Evolutionary conservation across 768 basidiomycete genomes (phyloP), one percentile per base, ranked within the genome.

Genomic region (Naganishia vishniacii): DNA sequence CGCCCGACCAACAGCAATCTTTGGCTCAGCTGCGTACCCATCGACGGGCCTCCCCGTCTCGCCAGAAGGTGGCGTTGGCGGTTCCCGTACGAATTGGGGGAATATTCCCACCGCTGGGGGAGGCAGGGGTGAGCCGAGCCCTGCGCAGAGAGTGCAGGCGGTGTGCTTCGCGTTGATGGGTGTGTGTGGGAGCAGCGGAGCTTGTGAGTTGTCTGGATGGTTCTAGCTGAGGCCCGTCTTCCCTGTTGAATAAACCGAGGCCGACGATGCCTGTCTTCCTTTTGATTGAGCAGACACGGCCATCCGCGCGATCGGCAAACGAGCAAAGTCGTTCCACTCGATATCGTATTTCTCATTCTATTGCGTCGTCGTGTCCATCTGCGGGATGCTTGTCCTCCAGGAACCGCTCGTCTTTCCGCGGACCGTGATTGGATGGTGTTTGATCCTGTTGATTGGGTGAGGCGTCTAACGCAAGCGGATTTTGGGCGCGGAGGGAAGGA

Each of bases 271-370:
- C n/a, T n/a, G n/a, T n/a, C n/a, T n/a, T n/a, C n/a, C n/a, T n/a
- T n/a, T n/a, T n/a, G n/a, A n/a, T n/a, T n/a, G n/a, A n/a, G n/a
- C 58, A 84, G 83, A 82, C 65, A 80, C 81, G 0, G 74, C 79
- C 3, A 81, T 86, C 28, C 83, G 88, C 11, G 83, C 83, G 0
- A 88, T 91, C 40, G 89, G 90, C 0, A 85, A 82, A 64, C 81
- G 86, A 4, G 89, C 89, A 0, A 86, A 88, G 68, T 80, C 89
- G 0, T 74, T 90, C 62, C 90, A 93, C 72, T 80, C 83, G 1
- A 80, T 91, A 69, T 77, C 81, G 0, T 88, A 83, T 60, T 90
- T 86, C 73, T 84, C 86, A 0, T 73, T 81, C 8, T 80, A 83
- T 67, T 85, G 83, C 58, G 81, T 85, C 0, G 69, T 81, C 25